phyloP scores from a whole-genome alignment of 176 grass and related monocot genomes.

The Rhipidocladum racemiflorum region DNA sequence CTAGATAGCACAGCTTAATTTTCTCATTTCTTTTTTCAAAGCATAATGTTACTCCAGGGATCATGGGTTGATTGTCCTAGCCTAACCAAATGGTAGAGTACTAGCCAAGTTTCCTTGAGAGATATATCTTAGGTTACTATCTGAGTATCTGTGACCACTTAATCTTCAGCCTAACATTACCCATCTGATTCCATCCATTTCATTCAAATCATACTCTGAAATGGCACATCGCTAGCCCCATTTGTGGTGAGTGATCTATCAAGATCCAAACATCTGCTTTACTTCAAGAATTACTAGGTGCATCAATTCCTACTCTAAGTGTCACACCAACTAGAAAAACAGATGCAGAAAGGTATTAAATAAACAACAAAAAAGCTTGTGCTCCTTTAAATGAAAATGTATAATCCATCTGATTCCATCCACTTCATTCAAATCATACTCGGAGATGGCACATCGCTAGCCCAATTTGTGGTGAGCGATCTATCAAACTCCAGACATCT shows the following conservation, averaged over 20 bases:
- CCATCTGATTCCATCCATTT: constrained; percentile 26
- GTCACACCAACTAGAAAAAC: background rate
- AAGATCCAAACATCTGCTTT: background rate
- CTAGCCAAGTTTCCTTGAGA: constrained; percentile 17
- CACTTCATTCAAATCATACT: too few relatives aligned
- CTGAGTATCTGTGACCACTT: background rate
- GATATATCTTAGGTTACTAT: background rate
- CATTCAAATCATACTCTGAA: constrained; percentile 7
- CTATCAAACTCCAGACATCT: background rate
- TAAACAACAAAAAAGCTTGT: background rate
- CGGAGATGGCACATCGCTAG: too few relatives aligned
- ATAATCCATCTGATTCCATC: too few relatives aligned
- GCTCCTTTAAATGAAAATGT: constrained; percentile 3
- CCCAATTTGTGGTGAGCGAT: too few relatives aligned
- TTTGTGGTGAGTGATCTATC: background rate
- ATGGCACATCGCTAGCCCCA: background rate
- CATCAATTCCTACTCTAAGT: background rate
- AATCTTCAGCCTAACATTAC: constrained; percentile 19
- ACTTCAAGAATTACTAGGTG: constrained; percentile 17
- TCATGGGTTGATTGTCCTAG: background rate
- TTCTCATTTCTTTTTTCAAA: background rate
- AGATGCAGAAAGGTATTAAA: background rate
- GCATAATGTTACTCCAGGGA: background rate
- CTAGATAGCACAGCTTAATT: background rate
- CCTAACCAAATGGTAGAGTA: constrained; percentile 10